These are phyloP conservation scores for Suillus spraguei DNA, from an alignment of 768 basidiomycete species.

Conservation along the genomic window DNA sequence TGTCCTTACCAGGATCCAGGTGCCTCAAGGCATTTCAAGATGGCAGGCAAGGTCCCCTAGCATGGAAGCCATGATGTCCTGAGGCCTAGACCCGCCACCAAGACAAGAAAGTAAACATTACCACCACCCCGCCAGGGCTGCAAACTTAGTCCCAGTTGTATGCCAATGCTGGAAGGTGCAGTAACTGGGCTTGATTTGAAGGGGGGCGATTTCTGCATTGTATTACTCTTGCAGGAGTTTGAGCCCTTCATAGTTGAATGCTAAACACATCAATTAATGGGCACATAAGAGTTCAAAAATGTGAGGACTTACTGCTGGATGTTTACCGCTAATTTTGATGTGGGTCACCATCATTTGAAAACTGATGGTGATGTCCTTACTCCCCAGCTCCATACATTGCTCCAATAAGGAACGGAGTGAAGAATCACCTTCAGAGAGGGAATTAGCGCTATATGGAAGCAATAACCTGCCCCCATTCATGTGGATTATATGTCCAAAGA, in stretches of 20 bases:
- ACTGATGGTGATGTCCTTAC: not conserved
- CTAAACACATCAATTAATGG: not conserved
- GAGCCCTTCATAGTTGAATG: not conserved
- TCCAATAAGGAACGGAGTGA: not conserved
- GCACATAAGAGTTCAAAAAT: slow-evolving; percentile 1
- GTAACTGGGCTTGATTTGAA: not conserved
- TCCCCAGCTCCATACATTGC: not conserved
- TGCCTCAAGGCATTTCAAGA: slow-evolving; percentile 1
- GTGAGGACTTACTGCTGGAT: not conserved
- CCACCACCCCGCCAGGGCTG: not conserved
- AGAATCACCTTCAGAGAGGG: not conserved
- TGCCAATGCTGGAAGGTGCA: not conserved
- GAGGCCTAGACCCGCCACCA: not conserved
- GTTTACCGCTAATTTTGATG: not conserved
- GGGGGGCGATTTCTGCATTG: not conserved
- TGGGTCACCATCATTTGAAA: not conserved
- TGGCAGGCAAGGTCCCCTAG: not conserved
- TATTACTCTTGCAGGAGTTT: not conserved
- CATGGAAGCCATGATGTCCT: not conserved
- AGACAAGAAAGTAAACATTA: not conserved
- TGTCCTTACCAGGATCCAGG: not conserved
- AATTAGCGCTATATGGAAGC: not conserved
- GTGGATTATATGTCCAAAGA: not conserved
- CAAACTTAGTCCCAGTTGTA: not conserved
- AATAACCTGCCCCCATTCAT: not conserved